Evolutionary conservation across 2,329 filamentous ascomycete species (phyloP).

Genomic region (Immersiporthe knoxdaviesiana): DNA sequence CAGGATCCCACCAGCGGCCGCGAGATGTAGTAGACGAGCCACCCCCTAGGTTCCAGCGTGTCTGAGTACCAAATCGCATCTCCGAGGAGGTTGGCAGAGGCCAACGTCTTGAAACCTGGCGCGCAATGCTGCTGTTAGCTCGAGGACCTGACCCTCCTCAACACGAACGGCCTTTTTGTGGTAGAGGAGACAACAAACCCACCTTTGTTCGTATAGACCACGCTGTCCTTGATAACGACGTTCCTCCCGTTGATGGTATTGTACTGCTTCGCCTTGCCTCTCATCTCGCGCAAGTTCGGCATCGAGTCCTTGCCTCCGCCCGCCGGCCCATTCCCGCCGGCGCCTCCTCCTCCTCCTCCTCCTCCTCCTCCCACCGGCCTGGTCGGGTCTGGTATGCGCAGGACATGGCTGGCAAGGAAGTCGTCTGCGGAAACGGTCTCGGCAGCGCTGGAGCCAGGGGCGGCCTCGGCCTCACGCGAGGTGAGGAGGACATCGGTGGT

Average conservation of each 20-base stretch:
- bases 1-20: slow-evolving; percentile 82
- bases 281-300: slow-evolving; percentile 77
- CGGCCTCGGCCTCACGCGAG: slow-evolving; percentile 81
- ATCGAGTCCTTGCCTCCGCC: slow-evolving; percentile 51
- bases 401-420: slow-evolving; percentile 94
- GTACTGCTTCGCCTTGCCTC: slow-evolving; percentile 93
- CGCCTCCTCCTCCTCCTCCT: slow-evolving; percentile 37
- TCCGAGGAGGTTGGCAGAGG: slow-evolving; percentile 82
- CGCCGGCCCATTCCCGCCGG: slow-evolving; percentile 45
- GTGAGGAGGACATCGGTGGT: slow-evolving; percentile 90
- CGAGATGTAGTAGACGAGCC: slow-evolving; percentile 96
- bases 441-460: slow-evolving; percentile 65
- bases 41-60: slow-evolving; percentile 85
- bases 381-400: slow-evolving; percentile 71
- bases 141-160: neutral
- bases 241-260: slow-evolving; percentile 90
- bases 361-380: slow-evolving; percentile 43
- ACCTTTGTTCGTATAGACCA: slow-evolving; percentile 97
- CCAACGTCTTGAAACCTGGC: slow-evolving; percentile 85
- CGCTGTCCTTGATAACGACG: slow-evolving; percentile 90
- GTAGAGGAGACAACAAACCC: slow-evolving; percentile 37
- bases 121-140: slow-evolving; percentile 26
- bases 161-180: no score
- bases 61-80: slow-evolving; percentile 90
- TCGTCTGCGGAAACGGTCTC: slow-evolving; percentile 90